phyloP scores from a whole-genome alignment of 768 basidiomycete genomes.

The Tulasnella sp. region DNA sequence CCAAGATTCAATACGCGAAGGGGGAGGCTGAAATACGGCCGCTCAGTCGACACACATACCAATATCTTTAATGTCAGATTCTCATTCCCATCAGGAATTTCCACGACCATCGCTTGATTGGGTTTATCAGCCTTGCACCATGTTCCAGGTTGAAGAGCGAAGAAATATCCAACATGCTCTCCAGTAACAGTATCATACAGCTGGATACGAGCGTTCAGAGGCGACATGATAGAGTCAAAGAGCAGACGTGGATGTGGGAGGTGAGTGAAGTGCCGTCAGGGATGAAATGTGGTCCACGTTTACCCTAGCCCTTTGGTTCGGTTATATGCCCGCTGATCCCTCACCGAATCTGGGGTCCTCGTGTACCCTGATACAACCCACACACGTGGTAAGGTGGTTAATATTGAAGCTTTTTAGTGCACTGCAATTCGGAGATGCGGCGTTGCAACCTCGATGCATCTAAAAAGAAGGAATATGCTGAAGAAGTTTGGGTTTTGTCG shows the following conservation, averaged over 20 bases:
- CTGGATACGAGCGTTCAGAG: slow-evolving; percentile 3
- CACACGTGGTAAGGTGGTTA: too few relatives aligned
- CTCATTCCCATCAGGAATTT: not conserved
- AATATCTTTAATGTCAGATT: not conserved
- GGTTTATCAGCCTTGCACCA: not conserved
- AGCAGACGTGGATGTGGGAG: not conserved
- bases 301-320: too few relatives aligned
- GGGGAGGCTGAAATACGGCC: too few relatives aligned
- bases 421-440: too few relatives aligned
- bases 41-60: not conserved
- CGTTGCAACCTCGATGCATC: not conserved
- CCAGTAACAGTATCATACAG: not conserved
- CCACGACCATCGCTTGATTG: not conserved
- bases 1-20: not conserved
- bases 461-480: not conserved
- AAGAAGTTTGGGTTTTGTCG: too few relatives aligned
- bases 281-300: too few relatives aligned
- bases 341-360: too few relatives aligned
- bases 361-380: too few relatives aligned
- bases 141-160: not conserved
- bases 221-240: not conserved
- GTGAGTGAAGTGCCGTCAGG: too few relatives aligned
- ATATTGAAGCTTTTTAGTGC: too few relatives aligned
- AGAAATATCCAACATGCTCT: not conserved
- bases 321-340: too few relatives aligned